These are phyloP conservation scores for Pilaira anomala DNA, from an alignment of 192 early-diverging fungal genomes.

Conservation along the genomic window DNA sequence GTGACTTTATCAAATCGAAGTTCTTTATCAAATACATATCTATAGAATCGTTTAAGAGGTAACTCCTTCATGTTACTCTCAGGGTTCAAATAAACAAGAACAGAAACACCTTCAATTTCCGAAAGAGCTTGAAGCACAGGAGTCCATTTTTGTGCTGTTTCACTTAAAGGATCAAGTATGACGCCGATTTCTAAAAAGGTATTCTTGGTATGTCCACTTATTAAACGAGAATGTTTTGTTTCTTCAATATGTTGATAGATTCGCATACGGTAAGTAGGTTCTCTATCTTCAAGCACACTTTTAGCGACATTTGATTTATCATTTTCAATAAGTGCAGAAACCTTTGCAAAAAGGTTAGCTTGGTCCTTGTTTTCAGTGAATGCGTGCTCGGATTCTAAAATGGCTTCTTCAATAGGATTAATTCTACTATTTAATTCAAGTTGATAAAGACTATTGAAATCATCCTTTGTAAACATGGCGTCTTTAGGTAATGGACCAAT, in stretches of 20 bases:
- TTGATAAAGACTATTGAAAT: conserved; percentile 58
- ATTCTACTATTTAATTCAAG: conserved; percentile 58
- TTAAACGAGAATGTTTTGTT: conserved; percentile 6
- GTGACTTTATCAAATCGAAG: conserved; percentile 57
- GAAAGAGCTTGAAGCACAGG: conserved; percentile 68
- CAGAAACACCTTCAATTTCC: conserved; percentile 56
- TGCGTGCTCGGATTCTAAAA: conserved; percentile 14
- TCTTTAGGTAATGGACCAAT: conserved; percentile 45
- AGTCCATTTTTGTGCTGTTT: conserved; percentile 75
- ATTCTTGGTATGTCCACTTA: conserved; percentile 22
- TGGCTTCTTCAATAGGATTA: conserved; percentile 23
- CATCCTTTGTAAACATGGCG: conserved; percentile 44
- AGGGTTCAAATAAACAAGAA: conserved; percentile 73
- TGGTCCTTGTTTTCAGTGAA: neutral
- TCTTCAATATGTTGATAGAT: conserved; percentile 17
- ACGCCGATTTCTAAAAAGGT: conserved; percentile 46
- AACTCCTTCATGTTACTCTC: conserved; percentile 50
- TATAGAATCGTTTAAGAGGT: conserved; percentile 87
- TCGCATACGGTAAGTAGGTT: conserved; percentile 10
- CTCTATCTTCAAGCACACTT: neutral
- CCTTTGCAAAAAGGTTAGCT: conserved; percentile 1
- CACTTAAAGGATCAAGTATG: conserved; percentile 76
- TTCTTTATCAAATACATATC: conserved; percentile 69
- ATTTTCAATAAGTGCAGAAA: neutral
- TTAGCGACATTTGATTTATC: neutral